phyloP scores from a whole-genome alignment of 345 rosid genomes.

The Mangifera indica region DNA sequence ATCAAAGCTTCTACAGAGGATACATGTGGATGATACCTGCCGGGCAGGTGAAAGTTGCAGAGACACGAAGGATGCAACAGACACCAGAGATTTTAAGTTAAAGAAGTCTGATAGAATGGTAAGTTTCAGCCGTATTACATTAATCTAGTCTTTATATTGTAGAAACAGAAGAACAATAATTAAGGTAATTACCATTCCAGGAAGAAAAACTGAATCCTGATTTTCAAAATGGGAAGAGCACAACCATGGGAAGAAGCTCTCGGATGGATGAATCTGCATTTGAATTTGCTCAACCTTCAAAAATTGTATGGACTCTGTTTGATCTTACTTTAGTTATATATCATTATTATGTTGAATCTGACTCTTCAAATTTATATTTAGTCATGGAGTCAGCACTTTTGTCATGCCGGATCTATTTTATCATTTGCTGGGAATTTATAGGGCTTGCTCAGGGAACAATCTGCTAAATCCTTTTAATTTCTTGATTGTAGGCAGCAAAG shows the following conservation, averaged over 20 bases:
- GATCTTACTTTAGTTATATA: conserved; percentile 1
- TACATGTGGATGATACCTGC: conserved; percentile 37
- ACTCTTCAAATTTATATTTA: not conserved
- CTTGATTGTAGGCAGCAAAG: conserved; percentile 57
- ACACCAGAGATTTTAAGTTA: conserved; percentile 30
- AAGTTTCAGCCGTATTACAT: conserved; percentile 24
- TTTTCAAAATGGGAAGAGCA: conserved; percentile 18
- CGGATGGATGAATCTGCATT: conserved; percentile 21
- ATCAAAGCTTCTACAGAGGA: conserved; percentile 46
- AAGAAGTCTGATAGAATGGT: conserved; percentile 54
- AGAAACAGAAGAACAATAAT: not conserved
- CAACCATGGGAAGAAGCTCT: conserved; percentile 15
- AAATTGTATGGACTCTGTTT: conserved; percentile 28
- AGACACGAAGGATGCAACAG: conserved; percentile 38
- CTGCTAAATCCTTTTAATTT: conserved; percentile 15
- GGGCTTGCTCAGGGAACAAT: conserved; percentile 1
- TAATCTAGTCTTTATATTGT: not conserved
- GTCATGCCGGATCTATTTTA: not conserved
- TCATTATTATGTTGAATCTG: not conserved
- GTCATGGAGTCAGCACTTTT: not conserved
- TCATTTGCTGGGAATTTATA: not conserved
- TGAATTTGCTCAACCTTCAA: conserved; percentile 25
- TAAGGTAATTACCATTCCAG: conserved; percentile 14
- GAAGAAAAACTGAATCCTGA: conserved; percentile 20
- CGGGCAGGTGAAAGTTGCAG: conserved; percentile 24